Base-by-base conservation (phyloP, 2,329 filamentous ascomycete species). In the Colletotrichum nymphaeae region DNA sequence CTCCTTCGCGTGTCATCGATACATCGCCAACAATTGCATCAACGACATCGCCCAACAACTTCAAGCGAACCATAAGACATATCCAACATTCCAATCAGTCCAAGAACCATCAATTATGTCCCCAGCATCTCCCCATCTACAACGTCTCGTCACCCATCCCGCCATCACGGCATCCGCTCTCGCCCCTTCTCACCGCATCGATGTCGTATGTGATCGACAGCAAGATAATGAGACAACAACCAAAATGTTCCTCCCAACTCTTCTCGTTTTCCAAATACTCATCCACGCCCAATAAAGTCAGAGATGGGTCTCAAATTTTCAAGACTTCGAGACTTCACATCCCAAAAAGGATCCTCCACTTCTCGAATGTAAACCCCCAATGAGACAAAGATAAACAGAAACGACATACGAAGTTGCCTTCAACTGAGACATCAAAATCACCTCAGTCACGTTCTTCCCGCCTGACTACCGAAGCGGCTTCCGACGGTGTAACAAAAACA, bases 81-180 rank as follows among this genome's bases (percentile, higher is more conserved):
- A 19, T 3, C 3, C 6, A 19, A 19, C 37, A 46, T 46, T 7
- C 37, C 37, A 19, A 14, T 14, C 37, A 14, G 12, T 16, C 1
- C 35, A 14, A 7, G 2, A 1, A 9, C 19, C 19, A 11, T 5
- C 9, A n/a, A 9, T 1, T 1, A 2, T 42, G 3, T n/a, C 6
- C 19, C 8, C 42, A 49, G 42, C 42, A n/a, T 8, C 19, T 49
- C 42, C 16, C 6, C 42, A n/a, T 11, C 42, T 49, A 3, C 42
- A 49, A 49, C 42, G 42, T 49, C 42, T 19, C 42, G n/a, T 49
- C 19, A n/a, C 9, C 3, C 5, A 49, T 49, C 19, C 7, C 42
- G n/a, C 42, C 7, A 42, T 42, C 14, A 16, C 16, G 37, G 6
- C 6, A 6, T n/a, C 42, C 19, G 42, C 42, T 9, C 7, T 49